Conservation (phyloP, 164 flowering plant genomes). For the Tetrastigma voinierianum region DNA sequence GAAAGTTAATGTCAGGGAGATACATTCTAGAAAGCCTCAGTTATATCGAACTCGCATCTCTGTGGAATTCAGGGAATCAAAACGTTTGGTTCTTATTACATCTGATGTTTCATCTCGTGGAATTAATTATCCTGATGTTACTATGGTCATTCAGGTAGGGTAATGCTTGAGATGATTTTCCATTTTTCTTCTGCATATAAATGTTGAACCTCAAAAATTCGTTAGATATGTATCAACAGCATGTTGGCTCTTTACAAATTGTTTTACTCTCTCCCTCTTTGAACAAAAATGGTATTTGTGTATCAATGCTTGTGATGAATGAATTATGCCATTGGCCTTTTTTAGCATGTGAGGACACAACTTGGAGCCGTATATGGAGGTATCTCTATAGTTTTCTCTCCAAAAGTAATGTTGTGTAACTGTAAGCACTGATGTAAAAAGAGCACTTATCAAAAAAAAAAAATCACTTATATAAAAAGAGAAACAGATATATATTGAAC, state of each 20-base stretch:
- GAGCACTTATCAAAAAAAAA: no score
- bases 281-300: not conserved
- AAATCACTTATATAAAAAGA: no score
- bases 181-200: not conserved
- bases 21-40: constrained; percentile 88
- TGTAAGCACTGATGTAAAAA: no score
- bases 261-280: not conserved
- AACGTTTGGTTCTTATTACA: constrained; percentile 68
- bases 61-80: constrained; percentile 82
- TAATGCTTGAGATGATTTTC: constrained; percentile 2
- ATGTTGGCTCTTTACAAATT: not conserved
- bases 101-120: constrained; percentile 96
- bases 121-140: constrained; percentile 91
- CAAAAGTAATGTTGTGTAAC: no score
- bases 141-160: constrained; percentile 88
- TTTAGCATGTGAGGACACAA: no score
- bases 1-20: constrained; percentile 85
- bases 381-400: no score
- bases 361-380: no score
- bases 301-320: not conserved
- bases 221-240: not conserved
- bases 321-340: no score
- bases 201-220: not conserved
- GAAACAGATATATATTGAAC: no score
- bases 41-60: constrained; percentile 65